Percentiles rank a stretch among this genome's conserved stretches.
These are phyloP conservation scores for Stemphylium lycopersici DNA, from an alignment of 2,329 filamentous ascomycete genomes.

Conservation along the genomic window DNA sequence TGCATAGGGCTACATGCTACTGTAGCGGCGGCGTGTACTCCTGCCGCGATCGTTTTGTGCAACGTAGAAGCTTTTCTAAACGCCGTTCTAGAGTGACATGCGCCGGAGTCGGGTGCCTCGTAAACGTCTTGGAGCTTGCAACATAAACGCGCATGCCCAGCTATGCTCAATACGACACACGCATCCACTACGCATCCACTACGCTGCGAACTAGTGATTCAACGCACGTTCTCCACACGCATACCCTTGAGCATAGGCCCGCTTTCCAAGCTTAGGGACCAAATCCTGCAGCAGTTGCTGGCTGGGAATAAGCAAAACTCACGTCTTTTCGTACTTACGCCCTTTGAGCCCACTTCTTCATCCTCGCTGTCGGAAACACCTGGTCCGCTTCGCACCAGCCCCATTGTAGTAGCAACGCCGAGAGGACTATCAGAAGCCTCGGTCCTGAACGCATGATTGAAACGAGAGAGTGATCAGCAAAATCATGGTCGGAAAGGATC, in stretches of 20 bases:
- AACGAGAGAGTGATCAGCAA: conserved; percentile 16
- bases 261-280: conserved; percentile 2
- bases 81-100: neutral
- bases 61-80: neutral
- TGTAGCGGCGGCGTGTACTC: neutral
- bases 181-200: conserved; percentile 13
- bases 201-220: conserved; percentile 17
- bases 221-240: conserved; percentile 10
- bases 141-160: conserved; percentile 4
- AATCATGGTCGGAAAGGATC: conserved; percentile 19
- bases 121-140: neutral
- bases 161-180: conserved; percentile 8
- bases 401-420: conserved; percentile 10
- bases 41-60: neutral
- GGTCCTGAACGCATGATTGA: conserved; percentile 7
- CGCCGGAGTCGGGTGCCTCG: neutral
- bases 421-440: conserved; percentile 5
- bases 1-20: conserved; percentile 17
- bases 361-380: conserved; percentile 8
- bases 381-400: conserved; percentile 18
- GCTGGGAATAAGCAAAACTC: conserved; percentile 12
- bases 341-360: conserved; percentile 1
- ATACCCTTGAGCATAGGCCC: conserved; percentile 9
- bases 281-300: conserved; percentile 9
- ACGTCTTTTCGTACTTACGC: neutral